phyloP scores from a whole-genome alignment of 2,329 filamentous ascomycete species.

The Geosmithia morbida region DNA sequence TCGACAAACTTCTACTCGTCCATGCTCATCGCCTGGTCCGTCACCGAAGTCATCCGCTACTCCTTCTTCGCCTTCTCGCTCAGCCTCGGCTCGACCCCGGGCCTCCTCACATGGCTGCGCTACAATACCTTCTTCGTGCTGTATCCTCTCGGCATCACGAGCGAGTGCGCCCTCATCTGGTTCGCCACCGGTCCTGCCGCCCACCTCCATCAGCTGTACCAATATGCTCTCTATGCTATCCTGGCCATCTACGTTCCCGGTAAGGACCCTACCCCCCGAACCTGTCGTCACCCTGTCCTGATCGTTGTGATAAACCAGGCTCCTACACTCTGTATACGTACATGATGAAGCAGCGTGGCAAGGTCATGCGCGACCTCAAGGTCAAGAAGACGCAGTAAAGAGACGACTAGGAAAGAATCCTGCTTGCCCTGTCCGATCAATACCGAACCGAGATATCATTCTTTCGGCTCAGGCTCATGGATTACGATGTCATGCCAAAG shows the following conservation, averaged over 20 bases:
- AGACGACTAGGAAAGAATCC: not conserved
- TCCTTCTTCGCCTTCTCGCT: conserved; percentile 74
- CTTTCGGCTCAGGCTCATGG: not conserved
- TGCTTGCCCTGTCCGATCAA: not conserved
- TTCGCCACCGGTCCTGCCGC: conserved; percentile 50
- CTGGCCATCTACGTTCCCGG: conserved; percentile 69
- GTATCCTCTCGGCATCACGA: conserved; percentile 82
- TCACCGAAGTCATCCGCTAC: conserved; percentile 90
- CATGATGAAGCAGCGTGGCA: conserved; percentile 84
- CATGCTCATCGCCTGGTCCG: conserved; percentile 77
- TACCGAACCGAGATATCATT: too few species aligned
- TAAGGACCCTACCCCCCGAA: conserved; percentile 23
- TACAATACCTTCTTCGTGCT: conserved; percentile 90
- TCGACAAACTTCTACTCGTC: conserved; percentile 49
- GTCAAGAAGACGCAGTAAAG: conserved; percentile 13
- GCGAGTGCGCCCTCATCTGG: conserved; percentile 73
- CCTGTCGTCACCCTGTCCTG: not conserved
- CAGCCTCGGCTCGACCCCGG: conserved; percentile 38
- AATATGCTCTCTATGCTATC: conserved; percentile 47
- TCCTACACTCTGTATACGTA: conserved; percentile 79
- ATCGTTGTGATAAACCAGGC: conserved; percentile 23
- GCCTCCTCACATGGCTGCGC: conserved; percentile 60
- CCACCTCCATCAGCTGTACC: conserved; percentile 30
- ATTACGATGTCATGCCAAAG: not conserved
- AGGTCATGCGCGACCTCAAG: conserved; percentile 55